Conservation (phyloP, 768 basidiomycete genomes). For the Coprinellus micaceus region DNA sequence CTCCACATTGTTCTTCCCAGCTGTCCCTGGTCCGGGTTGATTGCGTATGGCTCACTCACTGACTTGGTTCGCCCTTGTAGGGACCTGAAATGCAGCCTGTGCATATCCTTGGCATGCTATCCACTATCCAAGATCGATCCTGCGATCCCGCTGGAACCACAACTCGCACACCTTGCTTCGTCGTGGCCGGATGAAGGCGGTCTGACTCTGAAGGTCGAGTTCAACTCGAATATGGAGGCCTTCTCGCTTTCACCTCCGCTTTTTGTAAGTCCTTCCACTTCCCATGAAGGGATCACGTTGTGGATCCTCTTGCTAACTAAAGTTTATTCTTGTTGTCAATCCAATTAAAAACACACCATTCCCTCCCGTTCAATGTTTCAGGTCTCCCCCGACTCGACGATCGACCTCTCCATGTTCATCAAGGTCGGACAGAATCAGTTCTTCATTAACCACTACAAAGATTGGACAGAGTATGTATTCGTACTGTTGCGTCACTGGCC, state of each 20-base stretch:
- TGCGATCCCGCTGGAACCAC: constrained; percentile 9
- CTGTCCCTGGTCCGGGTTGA: neutral
- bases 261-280: constrained; percentile 22
- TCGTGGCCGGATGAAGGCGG: constrained; percentile 42
- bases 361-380: constrained; percentile 14
- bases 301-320: no score
- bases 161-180: constrained; percentile 24
- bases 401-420: constrained; percentile 50
- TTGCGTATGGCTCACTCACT: neutral
- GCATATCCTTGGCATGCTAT: constrained; percentile 47
- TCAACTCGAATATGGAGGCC: constrained; percentile 14
- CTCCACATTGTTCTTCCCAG: neutral
- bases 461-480: constrained; percentile 43
- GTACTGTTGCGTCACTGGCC: constrained; percentile 50
- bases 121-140: constrained; percentile 19
- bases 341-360: neutral
- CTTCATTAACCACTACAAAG: constrained; percentile 38
- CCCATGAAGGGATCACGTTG: no score
- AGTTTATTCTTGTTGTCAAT: neutral
- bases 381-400: constrained; percentile 44
- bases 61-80: constrained; percentile 16
- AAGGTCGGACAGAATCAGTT: constrained; percentile 39
- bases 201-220: constrained; percentile 32
- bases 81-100: constrained; percentile 32
- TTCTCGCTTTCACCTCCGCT: constrained; percentile 44